phyloP scores from a whole-genome alignment of 75 land plant genomes.

The Cryptomeria japonica region DNA sequence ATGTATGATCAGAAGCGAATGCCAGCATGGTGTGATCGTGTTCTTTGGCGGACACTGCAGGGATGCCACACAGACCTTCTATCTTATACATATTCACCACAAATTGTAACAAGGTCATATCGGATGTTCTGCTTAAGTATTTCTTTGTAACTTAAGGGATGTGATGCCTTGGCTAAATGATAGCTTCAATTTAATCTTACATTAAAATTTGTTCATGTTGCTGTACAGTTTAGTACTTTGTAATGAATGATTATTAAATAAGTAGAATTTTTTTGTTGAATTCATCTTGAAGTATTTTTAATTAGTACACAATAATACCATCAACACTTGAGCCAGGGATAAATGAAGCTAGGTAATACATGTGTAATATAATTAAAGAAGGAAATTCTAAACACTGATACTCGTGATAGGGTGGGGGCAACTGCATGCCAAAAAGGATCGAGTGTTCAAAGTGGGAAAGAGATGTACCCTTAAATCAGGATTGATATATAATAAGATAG shows the following conservation, averaged over 20 bases:
- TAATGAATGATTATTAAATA: neutral
- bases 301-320: neutral
- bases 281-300: neutral
- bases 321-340: neutral
- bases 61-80: conserved; percentile 32
- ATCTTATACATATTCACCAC: conserved; percentile 39
- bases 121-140: neutral
- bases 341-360: neutral
- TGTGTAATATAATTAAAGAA: neutral
- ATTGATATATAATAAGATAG: too few relatives aligned
- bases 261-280: neutral
- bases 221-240: neutral
- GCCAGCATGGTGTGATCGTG: conserved; percentile 62
- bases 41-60: conserved; percentile 41
- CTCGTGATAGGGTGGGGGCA: neutral
- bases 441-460: neutral
- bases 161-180: neutral
- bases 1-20: conserved; percentile 45
- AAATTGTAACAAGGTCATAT: conserved; percentile 22
- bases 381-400: neutral
- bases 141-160: neutral
- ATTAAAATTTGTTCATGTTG: neutral
- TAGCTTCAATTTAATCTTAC: neutral
- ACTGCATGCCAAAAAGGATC: neutral
- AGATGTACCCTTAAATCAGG: neutral